phyloP scores from a whole-genome alignment of 176 grass and related monocot species.

The Musa itinerans region DNA sequence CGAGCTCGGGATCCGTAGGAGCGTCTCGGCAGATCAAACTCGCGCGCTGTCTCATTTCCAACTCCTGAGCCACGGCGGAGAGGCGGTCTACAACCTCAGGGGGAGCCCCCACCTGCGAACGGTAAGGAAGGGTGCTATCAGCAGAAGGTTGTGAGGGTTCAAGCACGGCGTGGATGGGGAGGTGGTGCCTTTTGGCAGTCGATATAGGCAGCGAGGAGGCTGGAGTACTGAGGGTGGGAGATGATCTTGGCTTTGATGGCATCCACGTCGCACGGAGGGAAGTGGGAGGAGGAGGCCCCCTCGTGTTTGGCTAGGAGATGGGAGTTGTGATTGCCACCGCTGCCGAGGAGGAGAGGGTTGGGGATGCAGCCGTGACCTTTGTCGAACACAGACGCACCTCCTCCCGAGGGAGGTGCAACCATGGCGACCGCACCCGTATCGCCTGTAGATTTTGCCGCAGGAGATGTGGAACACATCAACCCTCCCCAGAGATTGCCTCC shows the following conservation, averaged over 20 bases:
- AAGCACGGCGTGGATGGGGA: too few species aligned
- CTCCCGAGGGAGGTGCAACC: not conserved
- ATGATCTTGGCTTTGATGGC: constrained; percentile 96
- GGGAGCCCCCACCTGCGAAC: constrained; percentile 74
- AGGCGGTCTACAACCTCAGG: constrained; percentile 68
- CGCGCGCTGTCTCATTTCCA: constrained; percentile 65
- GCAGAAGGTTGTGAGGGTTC: too few species aligned
- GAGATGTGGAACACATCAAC: constrained; percentile 1
- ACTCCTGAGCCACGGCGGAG: constrained; percentile 58
- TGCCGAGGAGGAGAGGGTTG: constrained; percentile 30
- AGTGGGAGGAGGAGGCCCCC: constrained; percentile 60
- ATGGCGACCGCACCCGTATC: not conserved
- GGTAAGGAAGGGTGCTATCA: too few species aligned
- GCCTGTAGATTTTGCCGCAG: not conserved
- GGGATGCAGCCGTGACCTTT: constrained; percentile 5
- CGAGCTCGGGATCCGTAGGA: constrained; percentile 76
- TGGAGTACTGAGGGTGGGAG: constrained; percentile 88
- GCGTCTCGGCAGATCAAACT: constrained; percentile 40
- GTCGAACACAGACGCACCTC: not conserved
- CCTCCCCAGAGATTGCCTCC: constrained; percentile 10
- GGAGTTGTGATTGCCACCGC: constrained; percentile 17
- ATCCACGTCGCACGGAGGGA: constrained; percentile 42
- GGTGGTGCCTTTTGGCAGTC: constrained; percentile 85
- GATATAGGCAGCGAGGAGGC: constrained; percentile 86
- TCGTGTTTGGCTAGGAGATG: constrained; percentile 40